Evolutionary conservation across 345 rosid species (phyloP), one percentile per base, ranked within the genome.

Genomic region (Eucalyptus curtisii): DNA sequence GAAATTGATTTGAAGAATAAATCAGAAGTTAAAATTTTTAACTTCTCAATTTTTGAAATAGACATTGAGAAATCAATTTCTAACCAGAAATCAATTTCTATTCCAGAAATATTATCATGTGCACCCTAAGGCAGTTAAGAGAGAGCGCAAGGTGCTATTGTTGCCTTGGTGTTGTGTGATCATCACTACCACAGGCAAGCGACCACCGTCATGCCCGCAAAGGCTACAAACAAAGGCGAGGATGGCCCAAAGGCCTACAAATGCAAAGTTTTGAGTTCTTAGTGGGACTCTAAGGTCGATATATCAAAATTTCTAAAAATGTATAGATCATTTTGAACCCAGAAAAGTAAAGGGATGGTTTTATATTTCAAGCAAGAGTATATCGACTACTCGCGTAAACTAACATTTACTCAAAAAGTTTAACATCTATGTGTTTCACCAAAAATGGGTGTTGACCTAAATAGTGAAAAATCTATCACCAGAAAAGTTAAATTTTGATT

Each of bases 301-400:
- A 31, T 4, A 11, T n/a, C 40, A 31, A 8, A 15, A 15, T 66
- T 66, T 31, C 80, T 71, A 33, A 33, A 5, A 71, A 33, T 71
- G 81, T 11, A 5, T 17, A 44, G 2, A 33, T 31, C 44, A 33
- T 31, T 68, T 68, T 68, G 24, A 33, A 71, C 25, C 81, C 5
- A 71, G 81, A 71, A 33, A 71, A 71, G 44, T 31, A 33, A 68
- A 31, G 22, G 12, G 22, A 8, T 68, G 80, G 6, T 68, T 68
- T 31, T 68, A 10, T 31, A 31, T 68, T 31, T 31, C 42, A 0
- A 68, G 80, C 80, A 68, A 68, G 12, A 68, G 7, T 31, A 16
- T 3, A 68, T 33, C 33, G 7, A 68, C 24, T 68, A 68, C 24
- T 68, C 0, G 1, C 0, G 1, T 16, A 31, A 16, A 3, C 42